These are phyloP conservation scores for Cystobasidium tubakii DNA, from an alignment of 768 basidiomycete genomes.

Conservation along the genomic window DNA sequence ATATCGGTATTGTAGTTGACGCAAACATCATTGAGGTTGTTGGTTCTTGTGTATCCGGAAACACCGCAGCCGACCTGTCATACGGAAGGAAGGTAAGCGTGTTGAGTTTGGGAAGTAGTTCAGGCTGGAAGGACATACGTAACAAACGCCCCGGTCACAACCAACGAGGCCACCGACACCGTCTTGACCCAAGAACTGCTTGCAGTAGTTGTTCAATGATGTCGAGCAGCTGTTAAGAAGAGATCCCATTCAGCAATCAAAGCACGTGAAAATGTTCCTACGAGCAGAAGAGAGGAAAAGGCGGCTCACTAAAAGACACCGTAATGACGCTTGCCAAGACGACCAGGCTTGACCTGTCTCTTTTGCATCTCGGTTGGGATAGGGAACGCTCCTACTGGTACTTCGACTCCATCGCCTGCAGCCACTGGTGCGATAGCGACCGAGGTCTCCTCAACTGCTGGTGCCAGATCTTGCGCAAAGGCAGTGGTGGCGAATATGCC, in stretches of 20 bases:
- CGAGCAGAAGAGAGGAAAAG: neutral
- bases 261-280: neutral
- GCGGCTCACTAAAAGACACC: neutral
- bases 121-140: neutral
- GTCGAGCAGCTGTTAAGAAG: neutral
- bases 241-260: neutral
- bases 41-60: constrained; percentile 16
- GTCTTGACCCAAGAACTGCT: neutral
- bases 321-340: neutral
- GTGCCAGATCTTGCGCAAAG: neutral
- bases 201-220: constrained; percentile 6
- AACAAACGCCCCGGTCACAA: neutral
- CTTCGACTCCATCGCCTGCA: neutral
- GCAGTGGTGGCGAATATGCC: neutral
- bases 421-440: neutral
- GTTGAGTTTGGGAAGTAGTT: neutral
- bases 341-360: neutral
- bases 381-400: neutral
- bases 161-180: constrained; percentile 12
- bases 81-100: neutral
- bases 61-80: constrained; percentile 13
- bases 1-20: constrained; percentile 1
- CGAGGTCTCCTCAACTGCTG: neutral
- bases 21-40: constrained; percentile 1
- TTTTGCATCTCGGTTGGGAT: neutral